Conservation (phyloP, 768 basidiomycete species). For the Mycena chlorophos region DNA sequence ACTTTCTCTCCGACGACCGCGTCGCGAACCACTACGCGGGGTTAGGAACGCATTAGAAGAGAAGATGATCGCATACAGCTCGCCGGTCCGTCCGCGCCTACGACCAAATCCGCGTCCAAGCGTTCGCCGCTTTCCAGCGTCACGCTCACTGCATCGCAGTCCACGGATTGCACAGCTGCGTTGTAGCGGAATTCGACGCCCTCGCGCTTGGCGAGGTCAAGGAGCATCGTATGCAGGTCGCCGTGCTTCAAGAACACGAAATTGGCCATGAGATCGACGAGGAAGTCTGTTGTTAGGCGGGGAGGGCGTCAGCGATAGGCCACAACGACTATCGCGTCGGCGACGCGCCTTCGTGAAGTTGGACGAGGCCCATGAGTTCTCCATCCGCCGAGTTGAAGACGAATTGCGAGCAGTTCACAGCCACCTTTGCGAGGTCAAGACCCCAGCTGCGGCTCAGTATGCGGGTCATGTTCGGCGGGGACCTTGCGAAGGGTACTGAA, state of each 20-base stretch:
- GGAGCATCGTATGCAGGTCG: conserved; percentile 50
- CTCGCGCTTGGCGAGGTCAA: conserved; percentile 44
- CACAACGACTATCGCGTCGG: no score
- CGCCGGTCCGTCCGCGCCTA: conserved; percentile 60
- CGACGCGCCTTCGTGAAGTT: conserved; percentile 50
- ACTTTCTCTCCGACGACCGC: conserved; percentile 30
- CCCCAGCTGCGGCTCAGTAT: conserved; percentile 60
- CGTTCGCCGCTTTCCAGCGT: conserved; percentile 43
- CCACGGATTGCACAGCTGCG: conserved; percentile 34
- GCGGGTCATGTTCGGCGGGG: conserved; percentile 59
- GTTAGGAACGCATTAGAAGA: background rate
- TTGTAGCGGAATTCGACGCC: conserved; percentile 51
- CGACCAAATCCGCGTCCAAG: conserved; percentile 51
- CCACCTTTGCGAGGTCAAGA: conserved; percentile 42
- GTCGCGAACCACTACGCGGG: conserved; percentile 29
- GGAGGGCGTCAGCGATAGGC: no score
- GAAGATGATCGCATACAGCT: conserved; percentile 24
- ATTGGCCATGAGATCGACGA: conserved; percentile 39
- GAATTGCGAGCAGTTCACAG: conserved; percentile 34
- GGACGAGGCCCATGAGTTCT: conserved; percentile 39
- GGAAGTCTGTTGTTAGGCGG: no score
- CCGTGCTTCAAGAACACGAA: conserved; percentile 48
- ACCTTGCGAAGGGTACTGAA: conserved; percentile 24
- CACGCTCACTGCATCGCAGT: conserved; percentile 35
- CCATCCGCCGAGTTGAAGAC: conserved; percentile 23